phyloP scores from a whole-genome alignment of 345 rosid species.

The Pistacia integerrima region DNA sequence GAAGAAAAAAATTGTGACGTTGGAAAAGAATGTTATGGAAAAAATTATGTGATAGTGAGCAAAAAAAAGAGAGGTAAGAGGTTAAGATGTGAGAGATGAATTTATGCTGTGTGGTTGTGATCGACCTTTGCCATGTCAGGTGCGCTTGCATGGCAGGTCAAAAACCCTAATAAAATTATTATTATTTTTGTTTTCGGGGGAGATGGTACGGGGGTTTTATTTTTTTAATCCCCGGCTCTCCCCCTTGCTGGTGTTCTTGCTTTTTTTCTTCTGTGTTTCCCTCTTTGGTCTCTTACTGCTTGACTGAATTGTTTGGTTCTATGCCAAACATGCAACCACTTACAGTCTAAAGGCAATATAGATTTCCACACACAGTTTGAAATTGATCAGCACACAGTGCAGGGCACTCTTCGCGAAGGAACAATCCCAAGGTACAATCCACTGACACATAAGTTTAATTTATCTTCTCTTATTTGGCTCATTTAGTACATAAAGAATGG shows the following conservation, averaged over 20 bases:
- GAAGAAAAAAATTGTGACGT: neutral
- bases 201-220: constrained; percentile 38
- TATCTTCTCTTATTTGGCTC: neutral
- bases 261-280: neutral
- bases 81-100: neutral
- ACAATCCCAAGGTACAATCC: constrained; percentile 1
- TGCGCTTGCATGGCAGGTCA: constrained; percentile 99
- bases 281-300: too few relatives aligned
- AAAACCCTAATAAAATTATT: constrained; percentile 21
- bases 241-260: constrained; percentile 14
- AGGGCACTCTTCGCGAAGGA: neutral
- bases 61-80: neutral
- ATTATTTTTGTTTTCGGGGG: constrained; percentile 32
- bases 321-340: neutral
- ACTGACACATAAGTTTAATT: neutral
- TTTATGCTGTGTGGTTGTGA: constrained; percentile 35
- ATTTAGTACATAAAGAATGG: too few relatives aligned
- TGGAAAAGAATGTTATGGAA: neutral
- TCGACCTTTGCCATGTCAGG: constrained; percentile 91
- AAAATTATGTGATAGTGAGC: neutral
- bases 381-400: neutral
- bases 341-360: neutral
- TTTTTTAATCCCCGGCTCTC: constrained; percentile 42
- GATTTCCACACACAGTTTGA: neutral
- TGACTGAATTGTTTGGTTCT: too few relatives aligned